Evolutionary conservation across 257 asterid species (phyloP).

Genomic region (Euphrasia confusa): DNA sequence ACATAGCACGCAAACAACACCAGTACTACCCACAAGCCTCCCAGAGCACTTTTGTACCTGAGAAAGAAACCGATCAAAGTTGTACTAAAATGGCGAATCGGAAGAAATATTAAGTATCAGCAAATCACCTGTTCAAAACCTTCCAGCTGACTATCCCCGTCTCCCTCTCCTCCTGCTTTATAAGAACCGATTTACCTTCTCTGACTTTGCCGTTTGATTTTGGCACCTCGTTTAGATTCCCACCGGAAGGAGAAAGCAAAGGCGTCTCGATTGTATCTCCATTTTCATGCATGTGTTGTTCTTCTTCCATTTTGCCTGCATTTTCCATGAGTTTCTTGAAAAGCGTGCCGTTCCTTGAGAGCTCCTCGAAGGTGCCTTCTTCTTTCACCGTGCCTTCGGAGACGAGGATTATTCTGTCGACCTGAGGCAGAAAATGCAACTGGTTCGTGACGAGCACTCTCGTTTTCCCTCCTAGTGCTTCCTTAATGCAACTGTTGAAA

Average conservation of each 20-base stretch:
- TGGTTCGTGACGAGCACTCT: slow-evolving; percentile 89
- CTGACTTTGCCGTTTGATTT: slow-evolving; percentile 38
- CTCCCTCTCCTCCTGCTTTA: slow-evolving; percentile 85
- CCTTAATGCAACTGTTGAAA: slow-evolving; percentile 68
- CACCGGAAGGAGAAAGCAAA: slow-evolving; percentile 28
- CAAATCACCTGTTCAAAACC: slow-evolving; percentile 59
- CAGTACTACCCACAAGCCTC: slow-evolving; percentile 81
- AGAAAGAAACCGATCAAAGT: slow-evolving; percentile 23
- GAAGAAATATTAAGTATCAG: slow-evolving; percentile 2
- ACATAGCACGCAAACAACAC: slow-evolving; percentile 58
- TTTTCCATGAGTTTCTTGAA: slow-evolving; percentile 80
- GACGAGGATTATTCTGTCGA: slow-evolving; percentile 67
- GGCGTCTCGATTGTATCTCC: slow-evolving; percentile 41
- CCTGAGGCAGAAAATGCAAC: slow-evolving; percentile 81
- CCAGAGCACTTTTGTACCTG: slow-evolving; percentile 71
- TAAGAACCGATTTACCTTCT: slow-evolving; percentile 67
- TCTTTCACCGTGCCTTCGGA: slow-evolving; percentile 75
- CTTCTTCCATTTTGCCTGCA: slow-evolving; percentile 82
- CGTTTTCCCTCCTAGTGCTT: slow-evolving; percentile 68
- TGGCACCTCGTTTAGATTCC: slow-evolving; percentile 31
- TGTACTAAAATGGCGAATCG: background rate
- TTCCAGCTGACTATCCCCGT: slow-evolving; percentile 83
- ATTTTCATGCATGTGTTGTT: slow-evolving; percentile 45
- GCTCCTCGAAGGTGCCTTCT: slow-evolving; percentile 81
- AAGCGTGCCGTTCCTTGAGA: slow-evolving; percentile 52